A percentile compares a stretch with the other conserved stretches of the same genome.
These are phyloP conservation scores for Onygenales sp. DNA, from an alignment of 2,329 filamentous ascomycete species.

Conservation along the genomic window DNA sequence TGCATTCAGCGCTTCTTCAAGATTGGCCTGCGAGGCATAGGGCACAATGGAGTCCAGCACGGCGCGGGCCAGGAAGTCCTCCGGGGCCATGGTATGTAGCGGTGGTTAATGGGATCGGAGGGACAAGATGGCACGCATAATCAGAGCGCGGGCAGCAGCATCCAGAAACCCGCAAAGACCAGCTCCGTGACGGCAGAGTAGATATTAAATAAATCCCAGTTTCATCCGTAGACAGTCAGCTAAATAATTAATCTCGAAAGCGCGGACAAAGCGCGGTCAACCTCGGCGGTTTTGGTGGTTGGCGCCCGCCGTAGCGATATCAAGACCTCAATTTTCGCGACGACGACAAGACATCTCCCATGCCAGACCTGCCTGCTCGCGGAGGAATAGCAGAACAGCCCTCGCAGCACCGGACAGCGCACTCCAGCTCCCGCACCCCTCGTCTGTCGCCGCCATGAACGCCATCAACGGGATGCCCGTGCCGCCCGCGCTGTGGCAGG, in stretches of 20 bases:
- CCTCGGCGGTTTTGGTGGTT: too few species aligned
- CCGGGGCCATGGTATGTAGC: neutral
- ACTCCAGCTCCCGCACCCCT: too few species aligned
- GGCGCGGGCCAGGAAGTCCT: conserved; percentile 31
- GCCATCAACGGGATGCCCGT: conserved; percentile 51
- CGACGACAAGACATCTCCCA: too few species aligned
- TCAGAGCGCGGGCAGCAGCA: neutral
- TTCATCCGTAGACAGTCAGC: neutral
- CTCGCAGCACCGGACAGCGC: too few species aligned
- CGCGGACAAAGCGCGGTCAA: too few species aligned
- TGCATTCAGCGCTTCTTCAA: conserved; percentile 31
- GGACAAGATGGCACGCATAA: neutral
- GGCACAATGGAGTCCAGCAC: conserved; percentile 36
- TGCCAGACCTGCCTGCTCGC: too few species aligned
- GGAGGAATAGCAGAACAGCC: too few species aligned
- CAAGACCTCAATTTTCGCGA: too few species aligned
- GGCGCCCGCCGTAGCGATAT: too few species aligned
- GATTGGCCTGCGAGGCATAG: conserved; percentile 29
- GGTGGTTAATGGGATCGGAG: too few species aligned
- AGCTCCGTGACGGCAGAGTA: neutral
- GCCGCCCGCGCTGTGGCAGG: conserved; percentile 60
- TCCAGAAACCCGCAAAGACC: neutral
- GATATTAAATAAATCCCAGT: neutral
- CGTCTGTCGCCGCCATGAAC: conserved; percentile 13
- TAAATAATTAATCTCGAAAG: too few species aligned